A percentile compares a stretch with the other conserved stretches of the same genome.
Evolutionary conservation across 352 stramenopile species (phyloP).

Genomic region (Phytophthora constricta): DNA sequence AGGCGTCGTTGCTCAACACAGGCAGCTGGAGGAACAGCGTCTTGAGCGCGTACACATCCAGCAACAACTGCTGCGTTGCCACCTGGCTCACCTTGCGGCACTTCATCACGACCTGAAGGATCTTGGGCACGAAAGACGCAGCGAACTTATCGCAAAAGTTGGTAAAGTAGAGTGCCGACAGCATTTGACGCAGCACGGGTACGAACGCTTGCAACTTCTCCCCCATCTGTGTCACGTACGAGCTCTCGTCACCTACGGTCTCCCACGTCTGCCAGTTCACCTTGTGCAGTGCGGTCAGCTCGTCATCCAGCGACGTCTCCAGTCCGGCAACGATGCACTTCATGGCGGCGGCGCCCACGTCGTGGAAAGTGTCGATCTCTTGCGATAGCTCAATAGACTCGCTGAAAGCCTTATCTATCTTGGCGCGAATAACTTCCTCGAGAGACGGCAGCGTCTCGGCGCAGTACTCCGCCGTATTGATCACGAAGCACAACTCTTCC

Average conservation of each 20-base stretch:
- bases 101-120: conserved; percentile 89
- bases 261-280: conserved; percentile 96
- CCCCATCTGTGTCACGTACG: conserved; percentile 94
- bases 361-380: conserved; percentile 96
- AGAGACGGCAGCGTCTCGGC: conserved; percentile 96
- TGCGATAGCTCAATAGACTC: conserved; percentile 93
- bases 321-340: conserved; percentile 95
- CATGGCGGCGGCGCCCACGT: conserved; percentile 94
- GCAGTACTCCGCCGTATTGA: conserved; percentile 99
- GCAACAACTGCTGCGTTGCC: conserved; percentile 97
- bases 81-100: conserved; percentile 96
- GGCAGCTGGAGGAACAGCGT: conserved; percentile 96
- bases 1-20: conserved; percentile 70
- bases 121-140: conserved; percentile 90
- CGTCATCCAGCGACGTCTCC: conserved; percentile 90
- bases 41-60: conserved; percentile 98
- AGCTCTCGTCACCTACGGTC: conserved; percentile 95
- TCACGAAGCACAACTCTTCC: conserved; percentile 96
- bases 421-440: conserved; percentile 96
- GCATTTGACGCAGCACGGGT: conserved; percentile 88
- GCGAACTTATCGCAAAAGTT: conserved; percentile 99
- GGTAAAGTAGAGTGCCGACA: conserved; percentile 95
- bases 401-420: conserved; percentile 94
- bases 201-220: conserved; percentile 93
- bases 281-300: conserved; percentile 89